Conservation (phyloP, 2,329 filamentous ascomycete genomes). For the Samsoniella hepiali region DNA sequence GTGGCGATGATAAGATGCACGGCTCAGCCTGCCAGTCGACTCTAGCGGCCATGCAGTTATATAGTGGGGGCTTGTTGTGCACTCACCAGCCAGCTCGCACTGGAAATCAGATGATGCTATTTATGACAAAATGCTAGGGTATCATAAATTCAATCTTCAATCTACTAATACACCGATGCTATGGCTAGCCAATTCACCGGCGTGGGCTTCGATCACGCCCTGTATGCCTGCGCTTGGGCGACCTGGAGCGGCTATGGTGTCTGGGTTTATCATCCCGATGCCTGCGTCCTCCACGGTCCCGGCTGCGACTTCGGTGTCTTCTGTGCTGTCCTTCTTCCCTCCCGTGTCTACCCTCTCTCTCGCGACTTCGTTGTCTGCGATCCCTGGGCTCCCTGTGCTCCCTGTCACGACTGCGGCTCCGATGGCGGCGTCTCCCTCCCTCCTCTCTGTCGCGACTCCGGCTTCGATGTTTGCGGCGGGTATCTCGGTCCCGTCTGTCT, state of each 20-base stretch:
- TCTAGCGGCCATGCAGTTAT: not conserved
- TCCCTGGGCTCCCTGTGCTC: not conserved
- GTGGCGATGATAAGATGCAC: not conserved
- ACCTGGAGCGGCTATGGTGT: constrained; percentile 20
- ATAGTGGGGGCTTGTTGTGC: not conserved
- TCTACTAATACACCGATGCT: not conserved
- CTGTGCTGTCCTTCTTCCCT: constrained; percentile 7
- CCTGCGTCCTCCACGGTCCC: constrained; percentile 15
- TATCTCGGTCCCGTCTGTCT: constrained; percentile 31
- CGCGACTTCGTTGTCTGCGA: constrained; percentile 24
- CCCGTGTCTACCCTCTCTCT: constrained; percentile 23
- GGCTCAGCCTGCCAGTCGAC: not conserved
- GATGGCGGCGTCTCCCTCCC: constrained; percentile 22
- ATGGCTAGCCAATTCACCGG: not conserved
- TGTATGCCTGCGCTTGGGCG: constrained; percentile 6
- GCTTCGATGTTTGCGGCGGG: constrained; percentile 35
- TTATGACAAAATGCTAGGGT: not conserved
- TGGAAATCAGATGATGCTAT: not conserved
- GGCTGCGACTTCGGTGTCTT: constrained; percentile 20
- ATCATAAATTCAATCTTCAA: not conserved
- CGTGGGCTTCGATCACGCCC: constrained; percentile 3
- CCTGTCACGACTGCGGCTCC: constrained; percentile 26
- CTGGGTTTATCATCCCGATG: constrained; percentile 19
- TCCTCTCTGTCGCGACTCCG: constrained; percentile 23
- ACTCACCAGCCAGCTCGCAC: not conserved